Evolutionary conservation across 495 filamentous ascomycete genomes (phyloP), one percentile per base, ranked within the genome.

Genomic region (Hamigera avellanea): DNA sequence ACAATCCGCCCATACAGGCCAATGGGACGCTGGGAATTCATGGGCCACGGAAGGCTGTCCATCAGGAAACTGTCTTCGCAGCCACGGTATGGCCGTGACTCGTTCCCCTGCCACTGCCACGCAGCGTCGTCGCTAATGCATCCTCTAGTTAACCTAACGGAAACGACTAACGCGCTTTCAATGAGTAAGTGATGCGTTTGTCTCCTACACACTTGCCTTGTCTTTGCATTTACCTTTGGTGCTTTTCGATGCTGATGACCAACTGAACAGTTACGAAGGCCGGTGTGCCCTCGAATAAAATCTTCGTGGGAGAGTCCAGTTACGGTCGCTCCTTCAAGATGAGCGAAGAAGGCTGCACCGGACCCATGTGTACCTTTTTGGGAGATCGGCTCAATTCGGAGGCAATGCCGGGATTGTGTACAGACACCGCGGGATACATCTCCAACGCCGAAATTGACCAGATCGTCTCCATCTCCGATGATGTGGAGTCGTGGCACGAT

Each of bases 221-320:
- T n/a, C n/a, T n/a, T n/a, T n/a, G n/a, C n/a, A n/a, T n/a, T n/a
- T n/a, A n/a, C n/a, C n/a, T n/a, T n/a, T n/a, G n/a, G n/a, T n/a
- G n/a, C n/a, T n/a, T n/a, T n/a, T n/a, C n/a, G n/a, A n/a, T n/a
- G n/a, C n/a, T n/a, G n/a, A n/a, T n/a, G n/a, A n/a, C n/a, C n/a
- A n/a, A n/a, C n/a, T n/a, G n/a, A n/a, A n/a, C n/a, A n/a, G n/a
- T 72, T 12, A 71, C 69, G 25, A 73, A 73, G 39, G 66, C 66
- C 0, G 66, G 67, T 12, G 62, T 67, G 1, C 57, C 54, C 0
- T 26, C 46, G 0, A 56, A 50, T 26, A 66, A 61, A 41, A 33
- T 73, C 16, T 6, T 60, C 1, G 56, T 66, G 13, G 60, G 66
- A 8, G 43, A 59, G 2, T 12, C 54, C 12, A 57, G 52, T 33